A percentile compares a stretch with the other conserved stretches of the same genome.
phyloP scores from a whole-genome alignment of 805 yeast species.

The Danielia reshetovae region DNA sequence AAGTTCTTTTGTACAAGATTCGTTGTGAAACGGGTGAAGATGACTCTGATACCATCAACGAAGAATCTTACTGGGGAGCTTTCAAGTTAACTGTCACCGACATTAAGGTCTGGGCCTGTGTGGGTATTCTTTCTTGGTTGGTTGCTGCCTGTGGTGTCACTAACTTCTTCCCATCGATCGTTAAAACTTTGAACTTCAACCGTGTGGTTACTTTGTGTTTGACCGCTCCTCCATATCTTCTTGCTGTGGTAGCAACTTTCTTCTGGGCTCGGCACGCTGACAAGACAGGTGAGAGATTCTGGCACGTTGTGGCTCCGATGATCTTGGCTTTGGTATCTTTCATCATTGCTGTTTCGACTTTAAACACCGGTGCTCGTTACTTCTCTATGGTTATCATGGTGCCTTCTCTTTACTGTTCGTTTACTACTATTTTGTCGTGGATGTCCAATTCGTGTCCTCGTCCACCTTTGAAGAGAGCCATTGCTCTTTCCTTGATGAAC shows the following conservation, averaged over 20 bases:
- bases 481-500: slow-evolving; percentile 54
- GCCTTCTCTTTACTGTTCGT: slow-evolving; percentile 52
- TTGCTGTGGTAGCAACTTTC: slow-evolving; percentile 49
- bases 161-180: slow-evolving; percentile 60
- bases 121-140: slow-evolving; percentile 41
- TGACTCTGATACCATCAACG: slow-evolving; percentile 32
- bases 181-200: slow-evolving; percentile 49
- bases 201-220: slow-evolving; percentile 49
- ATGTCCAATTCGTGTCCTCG: slow-evolving; percentile 53
- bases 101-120: slow-evolving; percentile 44
- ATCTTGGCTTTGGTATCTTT: slow-evolving; percentile 41
- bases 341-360: slow-evolving; percentile 46
- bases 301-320: slow-evolving; percentile 45
- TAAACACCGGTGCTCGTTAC: slow-evolving; percentile 54
- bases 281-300: slow-evolving; percentile 50
- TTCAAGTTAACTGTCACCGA: slow-evolving; percentile 36
- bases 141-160: slow-evolving; percentile 62
- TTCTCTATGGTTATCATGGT: slow-evolving; percentile 60
- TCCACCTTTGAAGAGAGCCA: slow-evolving; percentile 58
- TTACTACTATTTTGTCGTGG: slow-evolving; percentile 52
- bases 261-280: slow-evolving; percentile 56
- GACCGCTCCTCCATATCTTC: slow-evolving; percentile 56
- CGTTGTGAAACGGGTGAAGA: slow-evolving; percentile 37
- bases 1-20: slow-evolving; percentile 38
- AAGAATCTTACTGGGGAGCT: slow-evolving; percentile 35